Percentiles rank a stretch among this genome's conserved stretches.
Conservation (phyloP, 495 filamentous ascomycete species). For the Penicillium macrosclerotiorum region DNA sequence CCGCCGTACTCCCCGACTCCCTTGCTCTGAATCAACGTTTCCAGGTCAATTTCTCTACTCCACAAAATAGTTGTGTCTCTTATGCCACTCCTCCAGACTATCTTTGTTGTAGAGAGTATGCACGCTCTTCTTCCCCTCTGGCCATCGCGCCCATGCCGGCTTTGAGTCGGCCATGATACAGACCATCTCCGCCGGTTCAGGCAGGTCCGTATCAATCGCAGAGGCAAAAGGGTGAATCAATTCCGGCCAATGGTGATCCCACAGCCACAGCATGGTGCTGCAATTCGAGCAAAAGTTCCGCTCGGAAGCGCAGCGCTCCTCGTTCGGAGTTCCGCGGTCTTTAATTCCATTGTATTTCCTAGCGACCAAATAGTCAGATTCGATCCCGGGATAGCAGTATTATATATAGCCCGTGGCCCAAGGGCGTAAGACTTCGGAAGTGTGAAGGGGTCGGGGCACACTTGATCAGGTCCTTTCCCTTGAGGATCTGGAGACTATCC, state of each 20-base stretch:
- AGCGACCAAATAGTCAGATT: not conserved
- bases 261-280: constrained; percentile 50
- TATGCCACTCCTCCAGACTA: constrained; percentile 55
- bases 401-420: no score
- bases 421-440: no score
- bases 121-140: constrained; percentile 49
- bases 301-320: constrained; percentile 44
- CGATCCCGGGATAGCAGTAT: not conserved
- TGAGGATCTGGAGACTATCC: constrained; percentile 44
- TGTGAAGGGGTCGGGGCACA: constrained; percentile 13
- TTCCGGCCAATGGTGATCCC: constrained; percentile 52
- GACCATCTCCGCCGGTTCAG: constrained; percentile 51
- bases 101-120: constrained; percentile 39
- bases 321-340: constrained; percentile 45
- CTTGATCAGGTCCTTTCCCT: constrained; percentile 51
- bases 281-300: constrained; percentile 55
- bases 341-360: constrained; percentile 54
- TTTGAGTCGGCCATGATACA: constrained; percentile 50
- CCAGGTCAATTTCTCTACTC: constrained; percentile 17
- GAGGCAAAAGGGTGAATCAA: constrained; percentile 57
- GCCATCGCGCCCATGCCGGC: constrained; percentile 50
- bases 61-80: constrained; percentile 39
- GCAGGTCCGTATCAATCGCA: constrained; percentile 54
- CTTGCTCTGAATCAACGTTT: no score
- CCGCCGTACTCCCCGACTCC: no score